Evolutionary conservation across 768 basidiomycete genomes (phyloP).

Genomic region (Pisolithus marmoratus): DNA sequence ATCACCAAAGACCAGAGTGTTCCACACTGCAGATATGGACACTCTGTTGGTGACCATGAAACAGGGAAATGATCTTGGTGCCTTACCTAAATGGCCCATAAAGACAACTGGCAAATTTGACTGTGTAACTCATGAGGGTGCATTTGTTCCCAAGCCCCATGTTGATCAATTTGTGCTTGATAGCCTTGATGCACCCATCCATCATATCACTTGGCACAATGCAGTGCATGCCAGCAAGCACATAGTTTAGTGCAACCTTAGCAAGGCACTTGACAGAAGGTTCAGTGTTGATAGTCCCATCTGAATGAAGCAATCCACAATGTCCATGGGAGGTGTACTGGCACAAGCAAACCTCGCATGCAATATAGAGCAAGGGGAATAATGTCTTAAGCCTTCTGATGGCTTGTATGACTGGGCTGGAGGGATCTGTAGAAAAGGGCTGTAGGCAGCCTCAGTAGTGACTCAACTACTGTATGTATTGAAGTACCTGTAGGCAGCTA

Average conservation of each 20-base stretch:
- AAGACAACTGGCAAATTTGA: conserved; percentile 92
- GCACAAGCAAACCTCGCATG: conserved; percentile 97
- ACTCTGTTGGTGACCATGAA: not conserved
- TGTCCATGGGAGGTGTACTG: conserved; percentile 99
- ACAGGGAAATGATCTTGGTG: not conserved
- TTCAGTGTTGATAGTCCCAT: conserved; percentile 71
- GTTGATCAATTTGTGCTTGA: conserved; percentile 83
- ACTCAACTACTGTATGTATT: too few species aligned
- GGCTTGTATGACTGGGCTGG: conserved; percentile 93
- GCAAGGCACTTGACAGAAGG: conserved; percentile 86
- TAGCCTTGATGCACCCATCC: conserved; percentile 89
- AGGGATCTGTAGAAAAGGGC: too few species aligned
- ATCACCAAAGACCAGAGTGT: conserved; percentile 90
- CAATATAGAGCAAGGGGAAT: conserved; percentile 85
- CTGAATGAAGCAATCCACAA: conserved; percentile 74
- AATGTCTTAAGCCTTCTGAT: conserved; percentile 69
- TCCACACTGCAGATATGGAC: conserved; percentile 90
- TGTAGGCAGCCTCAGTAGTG: too few species aligned
- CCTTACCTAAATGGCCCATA: conserved; percentile 93
- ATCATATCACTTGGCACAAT: conserved; percentile 99
- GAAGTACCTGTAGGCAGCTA: too few species aligned
- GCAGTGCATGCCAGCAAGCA: conserved; percentile 92
- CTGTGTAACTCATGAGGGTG: conserved; percentile 93
- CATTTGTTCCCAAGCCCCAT: conserved; percentile 82
- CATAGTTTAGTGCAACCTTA: conserved; percentile 88